These are phyloP conservation scores for Periconia sp. DNA, from an alignment of 2,329 filamentous ascomycete genomes.

Conservation along the genomic window DNA sequence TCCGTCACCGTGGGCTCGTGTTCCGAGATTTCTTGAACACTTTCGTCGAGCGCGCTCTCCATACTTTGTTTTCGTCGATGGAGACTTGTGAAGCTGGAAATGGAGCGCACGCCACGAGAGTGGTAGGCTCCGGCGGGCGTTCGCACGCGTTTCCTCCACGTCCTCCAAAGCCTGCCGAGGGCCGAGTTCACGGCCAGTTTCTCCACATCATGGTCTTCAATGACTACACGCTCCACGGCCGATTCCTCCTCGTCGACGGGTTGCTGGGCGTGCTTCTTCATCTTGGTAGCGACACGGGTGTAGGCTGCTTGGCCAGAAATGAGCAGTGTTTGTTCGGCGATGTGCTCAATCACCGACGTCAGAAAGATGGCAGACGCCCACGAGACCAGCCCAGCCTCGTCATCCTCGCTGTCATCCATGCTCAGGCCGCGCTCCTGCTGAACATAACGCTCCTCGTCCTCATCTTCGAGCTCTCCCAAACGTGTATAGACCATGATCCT, in stretches of 20 bases:
- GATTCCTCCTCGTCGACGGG: constrained; percentile 56
- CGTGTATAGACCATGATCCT: constrained; percentile 99
- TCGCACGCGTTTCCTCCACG: constrained; percentile 86
- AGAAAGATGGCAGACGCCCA: constrained; percentile 94
- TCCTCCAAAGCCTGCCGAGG: constrained; percentile 86
- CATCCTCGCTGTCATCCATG: constrained; percentile 50
- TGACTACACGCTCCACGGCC: constrained; percentile 68
- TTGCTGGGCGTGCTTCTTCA: constrained; percentile 36
- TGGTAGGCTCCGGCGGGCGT: constrained; percentile 28
- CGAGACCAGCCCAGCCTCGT: constrained; percentile 61
- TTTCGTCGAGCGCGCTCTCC: constrained; percentile 21
- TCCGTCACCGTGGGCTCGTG: constrained; percentile 48
- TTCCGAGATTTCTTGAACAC: constrained; percentile 39
- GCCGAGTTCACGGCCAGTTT: constrained; percentile 87
- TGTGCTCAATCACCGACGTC: constrained; percentile 89
- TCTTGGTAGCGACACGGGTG: constrained; percentile 55
- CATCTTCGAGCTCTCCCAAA: constrained; percentile 94
- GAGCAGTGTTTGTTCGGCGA: constrained; percentile 89
- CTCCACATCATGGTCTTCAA: constrained; percentile 91
- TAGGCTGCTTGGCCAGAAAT: constrained; percentile 84
- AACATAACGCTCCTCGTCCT: constrained; percentile 89
- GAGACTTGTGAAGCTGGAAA: constrained; percentile 33
- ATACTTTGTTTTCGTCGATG: constrained; percentile 32
- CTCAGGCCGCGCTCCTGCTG: constrained; percentile 69
- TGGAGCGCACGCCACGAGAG: constrained; percentile 28